Percentiles rank a stretch among this genome's conserved stretches.
Evolutionary conservation across 345 rosid species (phyloP).

Genomic region (Fremontodendron californicum): DNA sequence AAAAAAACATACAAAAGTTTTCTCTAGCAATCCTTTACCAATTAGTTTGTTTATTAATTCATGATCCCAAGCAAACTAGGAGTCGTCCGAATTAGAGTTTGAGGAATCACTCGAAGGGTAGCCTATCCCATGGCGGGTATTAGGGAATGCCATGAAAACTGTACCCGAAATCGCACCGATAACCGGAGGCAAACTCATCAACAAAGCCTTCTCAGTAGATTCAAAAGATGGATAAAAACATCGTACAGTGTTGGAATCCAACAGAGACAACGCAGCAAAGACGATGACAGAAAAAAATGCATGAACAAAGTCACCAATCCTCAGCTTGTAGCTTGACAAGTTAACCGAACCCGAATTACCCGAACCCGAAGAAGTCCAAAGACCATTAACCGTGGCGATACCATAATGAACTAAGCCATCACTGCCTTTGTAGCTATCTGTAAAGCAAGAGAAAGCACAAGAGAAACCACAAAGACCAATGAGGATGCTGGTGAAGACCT

Average conservation of each 20-base stretch:
- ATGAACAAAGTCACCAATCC: conserved; percentile 59
- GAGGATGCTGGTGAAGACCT: conserved; percentile 50
- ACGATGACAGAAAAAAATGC: conserved; percentile 47
- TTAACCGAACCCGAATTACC: conserved; percentile 35
- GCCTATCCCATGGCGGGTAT: conserved; percentile 75
- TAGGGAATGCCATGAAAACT: conserved; percentile 62
- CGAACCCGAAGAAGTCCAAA: conserved; percentile 47
- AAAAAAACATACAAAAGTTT: too few relatives aligned
- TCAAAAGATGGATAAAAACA: conserved; percentile 64
- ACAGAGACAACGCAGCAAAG: conserved; percentile 49
- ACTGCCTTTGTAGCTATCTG: conserved; percentile 57
- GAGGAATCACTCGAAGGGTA: conserved; percentile 41
- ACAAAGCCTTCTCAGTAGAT: conserved; percentile 43
- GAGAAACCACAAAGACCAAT: conserved; percentile 60
- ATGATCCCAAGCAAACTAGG: neutral
- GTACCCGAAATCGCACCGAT: conserved; percentile 49
- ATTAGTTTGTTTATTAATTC: neutral
- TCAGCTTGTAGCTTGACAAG: conserved; percentile 49
- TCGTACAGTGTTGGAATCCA: conserved; percentile 54
- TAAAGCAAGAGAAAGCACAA: conserved; percentile 64
- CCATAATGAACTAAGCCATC: conserved; percentile 57
- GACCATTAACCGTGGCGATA: conserved; percentile 51
- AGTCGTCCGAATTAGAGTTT: neutral
- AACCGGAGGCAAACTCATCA: conserved; percentile 61
- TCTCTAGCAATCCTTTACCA: neutral